Conservation (phyloP, 148 eudicot genomes). For the Simmondsia chinensis region DNA sequence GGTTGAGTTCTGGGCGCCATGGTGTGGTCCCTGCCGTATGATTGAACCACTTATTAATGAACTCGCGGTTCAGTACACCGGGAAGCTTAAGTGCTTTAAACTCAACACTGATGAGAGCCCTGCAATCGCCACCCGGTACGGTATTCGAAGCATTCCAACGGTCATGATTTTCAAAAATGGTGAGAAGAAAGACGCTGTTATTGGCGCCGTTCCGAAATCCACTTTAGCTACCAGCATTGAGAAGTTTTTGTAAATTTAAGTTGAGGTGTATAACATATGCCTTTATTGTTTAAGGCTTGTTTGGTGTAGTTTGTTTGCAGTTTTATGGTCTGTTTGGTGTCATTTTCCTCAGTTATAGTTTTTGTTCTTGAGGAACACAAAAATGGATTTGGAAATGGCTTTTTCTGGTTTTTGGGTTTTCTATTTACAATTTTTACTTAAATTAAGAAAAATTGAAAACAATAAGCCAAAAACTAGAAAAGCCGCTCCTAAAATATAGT, state of each 20-base stretch:
- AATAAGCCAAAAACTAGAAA: too few species aligned
- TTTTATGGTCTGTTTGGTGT: too few species aligned
- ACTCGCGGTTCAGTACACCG: conserved; percentile 60
- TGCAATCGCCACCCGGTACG: conserved; percentile 53
- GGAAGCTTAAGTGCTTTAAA: conserved; percentile 77
- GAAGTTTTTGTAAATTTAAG: conserved; percentile 70
- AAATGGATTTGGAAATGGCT: too few species aligned
- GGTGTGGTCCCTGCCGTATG: conserved; percentile 98
- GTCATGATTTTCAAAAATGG: conserved; percentile 81
- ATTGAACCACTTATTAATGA: conserved; percentile 73
- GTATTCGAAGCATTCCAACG: conserved; percentile 91
- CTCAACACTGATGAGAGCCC: conserved; percentile 86
- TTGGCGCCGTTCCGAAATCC: conserved; percentile 90
- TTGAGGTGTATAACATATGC: too few species aligned
- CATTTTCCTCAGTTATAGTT: too few species aligned
- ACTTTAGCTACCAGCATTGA: conserved; percentile 68
- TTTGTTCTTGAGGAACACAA: too few species aligned
- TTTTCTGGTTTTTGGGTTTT: too few species aligned
- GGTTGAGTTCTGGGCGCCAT: conserved; percentile 97
- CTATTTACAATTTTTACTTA: too few species aligned
- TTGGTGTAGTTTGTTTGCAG: too few species aligned
- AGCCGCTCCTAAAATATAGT: too few species aligned
- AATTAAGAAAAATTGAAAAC: too few species aligned
- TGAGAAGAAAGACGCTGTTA: conserved; percentile 82
- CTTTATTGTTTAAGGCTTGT: too few species aligned